Base-by-base conservation (phyloP, 192 early-diverging fungal genomes). In the Helicostylum pulchrum region DNA sequence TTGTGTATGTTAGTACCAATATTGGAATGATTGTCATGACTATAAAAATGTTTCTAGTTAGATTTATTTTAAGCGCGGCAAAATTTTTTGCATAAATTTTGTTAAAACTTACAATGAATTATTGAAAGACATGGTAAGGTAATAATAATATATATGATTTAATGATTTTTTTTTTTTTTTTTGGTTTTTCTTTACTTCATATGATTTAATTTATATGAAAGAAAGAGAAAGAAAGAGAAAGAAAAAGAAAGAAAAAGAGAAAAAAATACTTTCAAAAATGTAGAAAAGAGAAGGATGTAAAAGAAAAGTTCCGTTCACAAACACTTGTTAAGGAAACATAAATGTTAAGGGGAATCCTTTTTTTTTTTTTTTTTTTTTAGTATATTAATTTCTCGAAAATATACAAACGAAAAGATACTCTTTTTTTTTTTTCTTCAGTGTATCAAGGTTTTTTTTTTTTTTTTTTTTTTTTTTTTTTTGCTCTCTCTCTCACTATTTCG, bases 371-470 rank as follows among this genome's bases (percentile, higher is more conserved):
- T 14, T 52, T 26, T 52, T 52, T 26, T 26, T 26, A 26, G 15
- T 31, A 56, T 56, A 56, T 56, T 39, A 34, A 30, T 20, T 56
- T 56, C 54, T 56, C 15, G 54, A 56, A 14, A 19, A 56, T 32
- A 39, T 15, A 56, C 9, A 39, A 39, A 39, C 36, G 6, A 39
- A 3, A 39, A 10, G n/a, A 20, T 51, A 1, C 23, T 51, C 20
- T 51, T 51, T 50, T 54, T 32, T 31, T 54, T 55, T 55, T 32
- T 36, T 34, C n/a, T 55, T 31, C 17, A 32, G 30, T 55, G 8
- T n/a, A 17, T 53, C 34, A 34, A 17, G 30, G 17, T n/a, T 10
- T 55, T 2, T 39, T 10, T 50, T 50, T 39, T 55, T 9, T 47
- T 47, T n/a, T n/a, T n/a, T n/a, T n/a, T n/a, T n/a, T n/a, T n/a